Conservation (phyloP, 2,329 filamentous ascomycete species). For the Pseudogymnoascus sp. region DNA sequence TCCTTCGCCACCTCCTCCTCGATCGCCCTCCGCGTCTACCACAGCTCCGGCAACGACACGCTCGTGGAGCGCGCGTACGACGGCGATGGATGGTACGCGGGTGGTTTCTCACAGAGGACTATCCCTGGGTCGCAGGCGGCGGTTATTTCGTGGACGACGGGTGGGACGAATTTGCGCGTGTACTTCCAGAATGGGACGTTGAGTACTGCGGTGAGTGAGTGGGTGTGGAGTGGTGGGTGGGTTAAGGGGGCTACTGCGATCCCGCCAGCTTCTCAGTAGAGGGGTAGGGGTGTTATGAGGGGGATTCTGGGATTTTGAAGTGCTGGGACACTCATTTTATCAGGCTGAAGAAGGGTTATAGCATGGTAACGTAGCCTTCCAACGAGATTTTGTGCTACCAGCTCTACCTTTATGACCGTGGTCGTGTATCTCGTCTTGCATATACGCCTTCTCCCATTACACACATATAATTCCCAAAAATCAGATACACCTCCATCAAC, state of each 20-base stretch:
- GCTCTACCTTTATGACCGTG: neutral
- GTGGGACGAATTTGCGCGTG: conserved; percentile 10
- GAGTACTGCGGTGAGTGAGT: conserved; percentile 14
- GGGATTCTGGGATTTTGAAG: neutral
- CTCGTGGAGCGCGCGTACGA: neutral
- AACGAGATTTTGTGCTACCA: neutral
- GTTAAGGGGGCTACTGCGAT: neutral
- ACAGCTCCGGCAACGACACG: neutral
- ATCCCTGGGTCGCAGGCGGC: conserved; percentile 10
- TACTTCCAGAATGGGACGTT: conserved; percentile 16
- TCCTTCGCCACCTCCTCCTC: neutral
- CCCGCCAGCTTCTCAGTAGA: neutral
- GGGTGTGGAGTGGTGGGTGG: neutral
- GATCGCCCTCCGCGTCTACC: neutral
- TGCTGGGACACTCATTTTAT: neutral
- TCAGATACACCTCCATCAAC: neutral
- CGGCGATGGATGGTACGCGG: conserved; percentile 14
- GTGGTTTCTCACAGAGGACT: conserved; percentile 11
- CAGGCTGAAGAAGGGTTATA: neutral
- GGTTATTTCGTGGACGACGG: neutral
- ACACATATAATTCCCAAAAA: no score
- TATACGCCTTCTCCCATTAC: neutral
- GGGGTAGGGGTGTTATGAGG: neutral
- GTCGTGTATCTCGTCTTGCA: no score
- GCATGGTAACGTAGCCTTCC: neutral